Base-by-base conservation (phyloP, 108 stramenopile species). In the Parietichytrium sp. region DNA sequence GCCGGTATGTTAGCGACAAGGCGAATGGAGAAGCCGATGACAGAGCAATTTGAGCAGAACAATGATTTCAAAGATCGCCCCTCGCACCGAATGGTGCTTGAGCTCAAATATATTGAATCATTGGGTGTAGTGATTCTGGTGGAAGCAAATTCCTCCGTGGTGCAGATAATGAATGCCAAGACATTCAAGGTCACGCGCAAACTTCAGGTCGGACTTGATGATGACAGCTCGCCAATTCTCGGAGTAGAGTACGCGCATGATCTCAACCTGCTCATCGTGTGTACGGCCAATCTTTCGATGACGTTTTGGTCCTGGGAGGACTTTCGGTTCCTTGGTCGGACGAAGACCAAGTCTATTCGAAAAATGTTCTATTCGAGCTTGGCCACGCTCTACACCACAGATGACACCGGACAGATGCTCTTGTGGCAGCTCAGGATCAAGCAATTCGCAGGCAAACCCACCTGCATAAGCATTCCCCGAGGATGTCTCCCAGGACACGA, bases 301-400 rank as follows among this genome's bases (percentile, higher is more conserved):
- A 45, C 61, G 29, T 72, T 72, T 20, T 72, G 61, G 61, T n/a
- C 33, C 15, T 72, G 61, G 61, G 61, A 72, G 10, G 61, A 72
- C 33, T 72, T 72, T 38, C 61, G 61, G n/a, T 10, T n/a, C 6
- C 61, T 72, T 2, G 61, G 61, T 27, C 61, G 25, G 38, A 72
- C 45, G 1, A 33, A 72, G 20, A n/a, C 61, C 29, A 36, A 20
- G 25, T 31, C 61, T 10, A 72, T 72, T 18, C 61, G 61, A 6
- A 36, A 20, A 72, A 36, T 72, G 33, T 18, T 42, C 61, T 72
- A 72, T 2, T 33, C 38, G 8, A 45, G 38, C 42, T 45, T 45
- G 23, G 33, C 29, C 13, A 72, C 42, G 10, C 61, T 72, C 20
- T 72, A 72, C 61, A 72, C 61, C 23, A 72, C 61, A 47, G 61